phyloP scores from a whole-genome alignment of 2,329 filamentous ascomycete species.

The Akanthomyces uredinophilus region DNA sequence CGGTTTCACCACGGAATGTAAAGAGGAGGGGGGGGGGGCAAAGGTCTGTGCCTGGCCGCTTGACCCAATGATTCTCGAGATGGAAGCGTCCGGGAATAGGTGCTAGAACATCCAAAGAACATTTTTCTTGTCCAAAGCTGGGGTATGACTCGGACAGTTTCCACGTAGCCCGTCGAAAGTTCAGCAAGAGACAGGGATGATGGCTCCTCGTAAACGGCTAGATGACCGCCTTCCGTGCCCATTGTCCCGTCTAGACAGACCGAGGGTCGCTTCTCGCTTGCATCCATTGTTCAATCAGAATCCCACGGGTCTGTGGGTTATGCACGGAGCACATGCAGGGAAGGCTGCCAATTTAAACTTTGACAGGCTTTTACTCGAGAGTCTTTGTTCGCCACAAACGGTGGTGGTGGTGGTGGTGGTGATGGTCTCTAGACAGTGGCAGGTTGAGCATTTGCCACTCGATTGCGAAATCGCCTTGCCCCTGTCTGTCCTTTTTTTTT shows the following conservation, averaged over 20 bases:
- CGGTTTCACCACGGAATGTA: neutral
- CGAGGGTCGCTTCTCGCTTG: neutral
- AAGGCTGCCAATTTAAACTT: neutral
- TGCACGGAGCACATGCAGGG: neutral
- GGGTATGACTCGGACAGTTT: neutral
- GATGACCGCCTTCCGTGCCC: too few species aligned
- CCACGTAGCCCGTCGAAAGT: neutral
- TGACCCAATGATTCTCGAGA: neutral
- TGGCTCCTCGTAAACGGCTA: too few species aligned
- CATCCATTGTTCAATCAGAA: neutral
- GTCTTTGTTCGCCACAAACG: neutral
- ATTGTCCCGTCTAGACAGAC: too few species aligned
- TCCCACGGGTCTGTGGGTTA: conserved; percentile 3
- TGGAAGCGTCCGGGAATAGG: neutral
- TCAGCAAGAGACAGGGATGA: neutral
- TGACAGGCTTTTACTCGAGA: conserved; percentile 3
- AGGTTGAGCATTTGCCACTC: too few species aligned
- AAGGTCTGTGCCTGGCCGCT: neutral
- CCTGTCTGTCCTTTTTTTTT: neutral
- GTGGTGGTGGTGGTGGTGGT: neutral
- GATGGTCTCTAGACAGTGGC: too few species aligned
- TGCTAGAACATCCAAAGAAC: neutral
- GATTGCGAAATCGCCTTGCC: neutral
- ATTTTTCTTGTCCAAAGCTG: too few species aligned
- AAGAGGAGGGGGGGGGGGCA: neutral